Conservation (phyloP, 805 yeast genomes). For the Nakazawaea holstii region DNA sequence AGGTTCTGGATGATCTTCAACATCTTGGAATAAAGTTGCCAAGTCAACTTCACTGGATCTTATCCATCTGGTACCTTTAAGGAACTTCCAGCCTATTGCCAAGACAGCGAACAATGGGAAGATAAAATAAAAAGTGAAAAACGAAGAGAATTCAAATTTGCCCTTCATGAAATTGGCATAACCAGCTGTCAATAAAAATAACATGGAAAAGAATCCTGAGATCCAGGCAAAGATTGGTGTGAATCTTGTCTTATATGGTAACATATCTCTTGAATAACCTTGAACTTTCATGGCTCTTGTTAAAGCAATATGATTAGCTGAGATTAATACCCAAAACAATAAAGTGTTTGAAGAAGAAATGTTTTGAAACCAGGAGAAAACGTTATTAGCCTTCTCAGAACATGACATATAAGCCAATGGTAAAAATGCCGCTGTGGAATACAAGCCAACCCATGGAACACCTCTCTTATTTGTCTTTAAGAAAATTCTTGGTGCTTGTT, state of each 20-base stretch:
- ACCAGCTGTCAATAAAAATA: constrained; percentile 30
- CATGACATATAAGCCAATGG: constrained; percentile 33
- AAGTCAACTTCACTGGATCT: constrained; percentile 37
- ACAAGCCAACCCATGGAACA: constrained; percentile 26
- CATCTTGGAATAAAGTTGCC: constrained; percentile 24
- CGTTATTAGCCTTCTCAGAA: constrained; percentile 18
- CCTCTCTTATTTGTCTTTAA: constrained; percentile 27
- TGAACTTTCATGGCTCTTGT: constrained; percentile 34
- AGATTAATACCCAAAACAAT: constrained; percentile 25
- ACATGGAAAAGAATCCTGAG: constrained; percentile 19
- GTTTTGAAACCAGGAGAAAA: constrained; percentile 30
- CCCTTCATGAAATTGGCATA: constrained; percentile 29
- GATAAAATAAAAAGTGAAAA: constrained; percentile 26
- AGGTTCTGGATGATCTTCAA: constrained; percentile 24
- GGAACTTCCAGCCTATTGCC: constrained; percentile 28
- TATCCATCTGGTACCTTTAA: constrained; percentile 35
- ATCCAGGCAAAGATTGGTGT: constrained; percentile 28
- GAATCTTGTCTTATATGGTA: constrained; percentile 24
- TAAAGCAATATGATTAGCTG: constrained; percentile 26
- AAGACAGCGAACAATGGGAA: constrained; percentile 30
- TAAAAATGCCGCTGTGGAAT: constrained; percentile 21
- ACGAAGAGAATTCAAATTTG: constrained; percentile 19
- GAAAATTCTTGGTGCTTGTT: constrained; percentile 32
- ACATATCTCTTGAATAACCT: constrained; percentile 25
- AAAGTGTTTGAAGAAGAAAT: constrained; percentile 26